Evolutionary conservation across 768 basidiomycete genomes (phyloP).

Genomic region (Tulasnella calospora): DNA sequence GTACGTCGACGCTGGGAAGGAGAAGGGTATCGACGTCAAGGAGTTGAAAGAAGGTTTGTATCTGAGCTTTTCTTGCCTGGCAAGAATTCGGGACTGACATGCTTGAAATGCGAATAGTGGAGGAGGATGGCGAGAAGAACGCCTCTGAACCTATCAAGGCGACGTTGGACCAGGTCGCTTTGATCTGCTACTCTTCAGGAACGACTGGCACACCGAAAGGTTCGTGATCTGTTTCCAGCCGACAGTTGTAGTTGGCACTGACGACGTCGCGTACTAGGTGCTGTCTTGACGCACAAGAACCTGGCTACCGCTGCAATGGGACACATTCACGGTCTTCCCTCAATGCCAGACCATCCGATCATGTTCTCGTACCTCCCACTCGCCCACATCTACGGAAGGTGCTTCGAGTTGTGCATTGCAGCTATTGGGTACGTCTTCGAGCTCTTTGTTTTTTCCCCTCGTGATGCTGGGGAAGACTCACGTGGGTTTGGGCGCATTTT

Average conservation of each 20-base stretch:
- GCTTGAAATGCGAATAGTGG: conserved; percentile 49
- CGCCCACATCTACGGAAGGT: conserved; percentile 83
- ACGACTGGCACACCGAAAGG: conserved; percentile 28
- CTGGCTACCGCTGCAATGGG: neutral
- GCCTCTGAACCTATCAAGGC: conserved; percentile 46
- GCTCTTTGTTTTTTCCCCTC: neutral
- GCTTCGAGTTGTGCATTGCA: conserved; percentile 23
- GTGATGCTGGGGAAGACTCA: conserved; percentile 25
- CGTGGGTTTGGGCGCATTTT: conserved; percentile 50
- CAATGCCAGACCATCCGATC: neutral
- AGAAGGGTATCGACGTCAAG: conserved; percentile 57
- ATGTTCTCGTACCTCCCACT: conserved; percentile 28
- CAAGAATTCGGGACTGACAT: neutral
- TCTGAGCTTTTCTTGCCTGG: neutral
- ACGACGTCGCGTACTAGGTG: conserved; percentile 2
- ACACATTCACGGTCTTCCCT: conserved; percentile 14
- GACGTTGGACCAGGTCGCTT: conserved; percentile 50
- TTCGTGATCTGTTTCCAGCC: neutral
- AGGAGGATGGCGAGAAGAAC: conserved; percentile 63
- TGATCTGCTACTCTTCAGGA: conserved; percentile 20
- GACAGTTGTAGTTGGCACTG: neutral
- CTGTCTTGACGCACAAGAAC: conserved; percentile 25
- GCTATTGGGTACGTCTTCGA: conserved; percentile 21
- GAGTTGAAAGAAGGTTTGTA: conserved; percentile 63
- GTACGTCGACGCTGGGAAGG: conserved; percentile 63